Evolutionary conservation across 768 basidiomycete genomes (phyloP).

Genomic region (Amanita brunnescens): DNA sequence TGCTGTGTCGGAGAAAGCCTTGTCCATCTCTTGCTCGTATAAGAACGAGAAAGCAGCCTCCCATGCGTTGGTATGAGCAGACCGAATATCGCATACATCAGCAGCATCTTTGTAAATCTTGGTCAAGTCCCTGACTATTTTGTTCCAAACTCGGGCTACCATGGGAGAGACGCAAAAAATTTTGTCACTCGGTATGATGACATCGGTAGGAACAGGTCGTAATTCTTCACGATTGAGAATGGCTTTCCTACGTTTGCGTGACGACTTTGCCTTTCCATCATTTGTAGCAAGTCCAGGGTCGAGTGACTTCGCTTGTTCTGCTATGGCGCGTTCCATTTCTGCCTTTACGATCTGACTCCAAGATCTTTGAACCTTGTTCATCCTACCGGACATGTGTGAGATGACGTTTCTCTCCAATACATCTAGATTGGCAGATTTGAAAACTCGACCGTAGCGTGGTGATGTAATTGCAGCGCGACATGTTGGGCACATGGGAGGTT

Average conservation of each 20-base stretch:
- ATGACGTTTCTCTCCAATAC: conserved; percentile 59
- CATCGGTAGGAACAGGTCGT: background rate
- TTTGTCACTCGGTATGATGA: conserved; percentile 8
- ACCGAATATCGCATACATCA: conserved; percentile 36
- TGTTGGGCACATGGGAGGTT: conserved; percentile 50
- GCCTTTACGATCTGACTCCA: conserved; percentile 20
- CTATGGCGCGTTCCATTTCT: conserved; percentile 13
- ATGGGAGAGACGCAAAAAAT: conserved; percentile 20
- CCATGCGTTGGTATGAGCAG: conserved; percentile 52
- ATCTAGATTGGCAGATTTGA: conserved; percentile 56
- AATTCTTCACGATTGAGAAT: background rate
- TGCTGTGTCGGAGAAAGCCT: conserved; percentile 20
- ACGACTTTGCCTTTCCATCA: conserved; percentile 13
- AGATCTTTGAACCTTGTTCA: conserved; percentile 15
- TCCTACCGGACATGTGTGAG: conserved; percentile 37
- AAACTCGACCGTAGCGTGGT: conserved; percentile 50
- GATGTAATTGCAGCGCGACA: conserved; percentile 51
- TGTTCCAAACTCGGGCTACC: conserved; percentile 31
- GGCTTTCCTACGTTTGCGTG: background rate
- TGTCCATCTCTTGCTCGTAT: conserved; percentile 37
- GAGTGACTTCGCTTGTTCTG: conserved; percentile 6
- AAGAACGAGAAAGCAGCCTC: conserved; percentile 49
- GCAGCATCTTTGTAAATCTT: conserved; percentile 30
- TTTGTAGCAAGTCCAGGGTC: background rate
- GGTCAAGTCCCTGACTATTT: conserved; percentile 25